Base-by-base conservation (phyloP, 1,284 basidiomycete genomes). In the Malassezia dermatis region DNA sequence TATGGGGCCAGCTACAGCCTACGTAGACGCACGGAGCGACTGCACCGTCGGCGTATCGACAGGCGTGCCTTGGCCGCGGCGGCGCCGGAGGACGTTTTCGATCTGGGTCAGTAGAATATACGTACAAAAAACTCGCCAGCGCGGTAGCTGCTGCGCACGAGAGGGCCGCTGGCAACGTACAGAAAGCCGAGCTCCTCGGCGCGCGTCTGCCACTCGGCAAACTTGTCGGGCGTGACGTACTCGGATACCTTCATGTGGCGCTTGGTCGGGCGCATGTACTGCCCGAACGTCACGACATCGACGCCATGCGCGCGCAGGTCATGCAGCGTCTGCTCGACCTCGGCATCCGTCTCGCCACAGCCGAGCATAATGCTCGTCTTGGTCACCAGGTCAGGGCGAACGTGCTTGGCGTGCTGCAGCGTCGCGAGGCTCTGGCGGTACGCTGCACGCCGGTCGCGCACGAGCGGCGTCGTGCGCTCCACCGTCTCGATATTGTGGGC, bases 311-410 rank as follows among this genome's bases (percentile, higher is more conserved):
- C 85, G 39, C 93, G 84, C 3, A 98, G 81, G 64, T 93, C 93
- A 89, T 71, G 30, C 5, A 99, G 80, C 1, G 91, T 84, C 69
- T 86, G 83, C 75, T 86, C 77, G 3, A 99, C 73, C 75, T 98
- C 89, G 6, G 85, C 84, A 53, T 86, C 83, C 41, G 80, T 81
- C 78, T 99, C 94, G 2, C 94, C 94, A 3, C 98, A 85, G 53
- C 94, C 94, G 40, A 99, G 83, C 94, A 99, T 99, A 64, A 99
- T 87, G 68, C 89, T 94, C 4, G 90, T 96, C 80, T 99, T 99
- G 19, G 94, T 98, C 57, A 99, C 81, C 35, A 87, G 80, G 13
- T 86, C 86, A 48, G 83, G 83, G 76, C 88, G 86, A 10, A 58
- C 21, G 31, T 58, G 52, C 63, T 78, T 78, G 24, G 77, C 77